phyloP scores from a whole-genome alignment of 1,139 yeast genomes.

The Blastobotrys petasosporus region DNA sequence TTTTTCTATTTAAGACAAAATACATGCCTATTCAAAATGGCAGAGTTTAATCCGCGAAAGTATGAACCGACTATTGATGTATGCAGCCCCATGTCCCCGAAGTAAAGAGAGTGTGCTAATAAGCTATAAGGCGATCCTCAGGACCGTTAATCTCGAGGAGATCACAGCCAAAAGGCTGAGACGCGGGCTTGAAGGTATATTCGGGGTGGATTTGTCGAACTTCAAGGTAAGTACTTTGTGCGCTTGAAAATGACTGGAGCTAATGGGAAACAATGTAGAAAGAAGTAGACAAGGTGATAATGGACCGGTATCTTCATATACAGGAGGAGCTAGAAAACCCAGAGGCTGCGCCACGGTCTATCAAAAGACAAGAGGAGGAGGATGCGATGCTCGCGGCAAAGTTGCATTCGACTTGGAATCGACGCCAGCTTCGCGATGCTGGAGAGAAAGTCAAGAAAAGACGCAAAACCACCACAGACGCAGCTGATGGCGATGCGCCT shows the following conservation, averaged over 20 bases:
- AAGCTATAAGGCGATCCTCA: conserved; percentile 51
- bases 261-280: conserved; percentile 32
- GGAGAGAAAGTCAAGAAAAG: conserved; percentile 8
- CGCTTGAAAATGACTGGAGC: neutral
- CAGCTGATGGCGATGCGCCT: conserved; percentile 11
- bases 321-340: conserved; percentile 18
- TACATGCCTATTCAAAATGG: conserved; percentile 34
- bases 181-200: conserved; percentile 62
- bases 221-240: conserved; percentile 32
- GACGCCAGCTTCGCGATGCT: conserved; percentile 15
- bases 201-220: conserved; percentile 48
- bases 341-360: conserved; percentile 24
- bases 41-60: conserved; percentile 22
- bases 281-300: conserved; percentile 53
- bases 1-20: neutral
- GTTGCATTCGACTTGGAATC: conserved; percentile 36
- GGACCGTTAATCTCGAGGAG: conserved; percentile 66
- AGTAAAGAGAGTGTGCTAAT: neutral
- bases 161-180: conserved; percentile 70
- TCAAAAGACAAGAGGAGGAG: conserved; percentile 23
- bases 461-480: neutral
- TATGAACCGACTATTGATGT: conserved; percentile 69
- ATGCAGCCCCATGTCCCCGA: conserved; percentile 28
- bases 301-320: conserved; percentile 51
- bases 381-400: conserved; percentile 46